Evolutionary conservation across 2,329 filamentous ascomycete genomes (phyloP).

Genomic region (Fusarium cicatricum): DNA sequence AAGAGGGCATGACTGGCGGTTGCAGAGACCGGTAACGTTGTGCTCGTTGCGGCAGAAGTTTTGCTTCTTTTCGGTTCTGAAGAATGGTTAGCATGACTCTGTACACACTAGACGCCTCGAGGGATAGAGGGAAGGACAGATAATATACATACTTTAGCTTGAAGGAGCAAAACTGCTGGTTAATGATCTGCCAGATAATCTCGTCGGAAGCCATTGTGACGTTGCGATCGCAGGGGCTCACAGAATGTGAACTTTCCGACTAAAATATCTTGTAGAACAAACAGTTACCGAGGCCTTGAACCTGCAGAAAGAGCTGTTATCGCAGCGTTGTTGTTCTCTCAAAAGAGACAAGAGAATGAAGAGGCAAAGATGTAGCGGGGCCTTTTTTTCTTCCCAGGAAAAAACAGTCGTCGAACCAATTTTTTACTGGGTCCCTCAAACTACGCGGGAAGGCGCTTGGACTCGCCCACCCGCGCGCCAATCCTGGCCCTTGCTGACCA

Average conservation of each 20-base stretch:
- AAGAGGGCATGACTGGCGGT: conserved; percentile 87
- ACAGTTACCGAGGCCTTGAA: not conserved
- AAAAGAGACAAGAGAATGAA: conserved; percentile 20
- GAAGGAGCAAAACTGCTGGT: conserved; percentile 94
- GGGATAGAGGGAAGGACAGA: not conserved
- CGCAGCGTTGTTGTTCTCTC: not conserved
- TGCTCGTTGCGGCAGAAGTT: conserved; percentile 97
- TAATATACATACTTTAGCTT: conserved; percentile 77
- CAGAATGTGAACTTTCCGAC: not conserved
- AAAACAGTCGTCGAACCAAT: conserved; percentile 3
- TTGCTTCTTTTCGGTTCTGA: conserved; percentile 81
- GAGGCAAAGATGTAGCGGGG: conserved; percentile 28
- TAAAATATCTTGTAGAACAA: not conserved
- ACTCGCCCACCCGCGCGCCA: conserved; percentile 14
- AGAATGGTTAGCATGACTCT: conserved; percentile 39
- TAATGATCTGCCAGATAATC: conserved; percentile 97
- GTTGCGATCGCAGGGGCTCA: not conserved
- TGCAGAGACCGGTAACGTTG: conserved; percentile 85
- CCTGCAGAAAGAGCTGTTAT: not conserved
- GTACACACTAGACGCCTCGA: too few species aligned
- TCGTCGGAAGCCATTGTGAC: conserved; percentile 84
- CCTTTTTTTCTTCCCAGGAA: conserved; percentile 12
- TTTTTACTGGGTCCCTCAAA: conserved; percentile 30
- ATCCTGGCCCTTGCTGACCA: conserved; percentile 30
- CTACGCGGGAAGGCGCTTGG: conserved; percentile 21